Conservation (phyloP, 148 eudicot genomes). For the Silene latifolia region DNA sequence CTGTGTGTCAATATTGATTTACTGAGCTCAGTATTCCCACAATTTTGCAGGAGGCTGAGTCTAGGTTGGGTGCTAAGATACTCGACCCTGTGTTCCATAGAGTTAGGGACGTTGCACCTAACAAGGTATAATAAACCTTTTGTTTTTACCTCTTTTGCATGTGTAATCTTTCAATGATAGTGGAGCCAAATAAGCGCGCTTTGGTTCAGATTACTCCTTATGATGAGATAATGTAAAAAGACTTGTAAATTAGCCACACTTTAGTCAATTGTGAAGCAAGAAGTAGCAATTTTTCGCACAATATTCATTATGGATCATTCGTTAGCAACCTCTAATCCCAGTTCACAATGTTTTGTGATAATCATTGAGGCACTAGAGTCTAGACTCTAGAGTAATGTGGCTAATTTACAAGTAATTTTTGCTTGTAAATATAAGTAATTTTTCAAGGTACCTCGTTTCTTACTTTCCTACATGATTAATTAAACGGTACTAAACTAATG, state of each 20-base stretch:
- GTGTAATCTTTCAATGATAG: too few relatives aligned
- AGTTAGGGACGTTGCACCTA: slow-evolving; percentile 98
- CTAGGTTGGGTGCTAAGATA: slow-evolving; percentile 61
- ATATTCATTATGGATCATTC: background rate
- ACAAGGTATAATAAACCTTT: slow-evolving; percentile 54
- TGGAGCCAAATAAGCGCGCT: background rate
- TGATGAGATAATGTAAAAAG: background rate
- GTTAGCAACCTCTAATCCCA: background rate
- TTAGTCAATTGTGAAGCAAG: background rate
- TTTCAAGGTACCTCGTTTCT: background rate
- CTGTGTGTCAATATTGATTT: background rate
- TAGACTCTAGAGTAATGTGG: too few relatives aligned
- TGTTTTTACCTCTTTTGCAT: background rate
- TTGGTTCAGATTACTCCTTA: background rate
- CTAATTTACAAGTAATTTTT: too few relatives aligned
- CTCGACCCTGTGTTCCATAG: slow-evolving; percentile 66
- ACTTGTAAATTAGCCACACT: background rate
- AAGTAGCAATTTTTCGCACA: background rate
- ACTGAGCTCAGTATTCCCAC: background rate
- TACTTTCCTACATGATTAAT: background rate
- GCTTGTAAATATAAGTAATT: too few relatives aligned
- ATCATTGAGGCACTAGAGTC: too few relatives aligned
- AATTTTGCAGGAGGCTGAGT: slow-evolving; percentile 66
- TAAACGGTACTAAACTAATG: background rate
- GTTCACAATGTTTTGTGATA: too few relatives aligned